These are phyloP conservation scores for Mucor racemosus DNA, from an alignment of 371 early-diverging fungal species.

Conservation along the genomic window DNA sequence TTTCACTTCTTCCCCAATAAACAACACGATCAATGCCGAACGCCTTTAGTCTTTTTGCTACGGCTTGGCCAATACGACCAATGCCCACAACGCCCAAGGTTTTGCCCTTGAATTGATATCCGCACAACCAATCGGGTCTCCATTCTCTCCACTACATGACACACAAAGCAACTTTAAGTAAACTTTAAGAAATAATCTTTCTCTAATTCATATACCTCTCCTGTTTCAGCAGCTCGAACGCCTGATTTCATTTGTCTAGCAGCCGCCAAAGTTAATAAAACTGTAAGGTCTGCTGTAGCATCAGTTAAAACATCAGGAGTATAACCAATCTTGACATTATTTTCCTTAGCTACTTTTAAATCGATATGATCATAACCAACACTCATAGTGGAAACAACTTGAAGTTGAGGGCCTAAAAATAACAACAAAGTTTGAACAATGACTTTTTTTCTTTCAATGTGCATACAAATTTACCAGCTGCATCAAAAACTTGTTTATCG, in stretches of 20 bases:
- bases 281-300: constrained; percentile 85
- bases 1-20: constrained; percentile 58
- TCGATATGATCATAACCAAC: constrained; percentile 91
- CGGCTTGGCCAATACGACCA: constrained; percentile 85
- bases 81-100: constrained; percentile 87
- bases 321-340: constrained; percentile 70
- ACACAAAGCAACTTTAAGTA: neutral
- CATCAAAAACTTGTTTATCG: constrained; percentile 70
- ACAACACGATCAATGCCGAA: constrained; percentile 70
- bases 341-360: constrained; percentile 47
- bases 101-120: constrained; percentile 74
- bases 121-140: constrained; percentile 77
- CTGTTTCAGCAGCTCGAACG: constrained; percentile 59
- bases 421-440: neutral
- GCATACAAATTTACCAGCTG: constrained; percentile 46
- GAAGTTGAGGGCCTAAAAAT: constrained; percentile 52
- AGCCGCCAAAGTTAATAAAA: constrained; percentile 76
- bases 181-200: neutral
- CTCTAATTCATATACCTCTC: constrained; percentile 34
- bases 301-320: constrained; percentile 92
- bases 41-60: constrained; percentile 69
- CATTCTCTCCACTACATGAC: constrained; percentile 65
- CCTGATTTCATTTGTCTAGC: constrained; percentile 72
- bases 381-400: constrained; percentile 73
- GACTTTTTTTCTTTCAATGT: neutral